These are phyloP conservation scores for Chaetomiaceae sp. DNA, from an alignment of 2,329 filamentous ascomycete genomes.

Conservation along the genomic window DNA sequence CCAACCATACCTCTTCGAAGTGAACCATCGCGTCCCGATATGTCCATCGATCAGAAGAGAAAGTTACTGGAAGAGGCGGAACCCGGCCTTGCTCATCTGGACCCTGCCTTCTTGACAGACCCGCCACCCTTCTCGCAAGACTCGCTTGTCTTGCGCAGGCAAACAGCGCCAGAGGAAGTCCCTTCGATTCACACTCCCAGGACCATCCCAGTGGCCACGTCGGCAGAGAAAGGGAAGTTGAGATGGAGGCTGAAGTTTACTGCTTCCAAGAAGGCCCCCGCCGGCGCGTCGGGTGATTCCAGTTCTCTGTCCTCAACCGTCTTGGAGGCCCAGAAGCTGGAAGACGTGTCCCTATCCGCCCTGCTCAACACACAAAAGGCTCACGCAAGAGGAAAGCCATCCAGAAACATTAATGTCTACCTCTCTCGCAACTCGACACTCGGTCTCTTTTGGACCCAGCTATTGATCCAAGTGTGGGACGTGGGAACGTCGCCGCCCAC, in stretches of 20 bases:
- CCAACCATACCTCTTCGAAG: conserved; percentile 1
- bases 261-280: conserved; percentile 27
- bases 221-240: conserved; percentile 28
- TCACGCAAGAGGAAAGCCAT: conserved; percentile 27
- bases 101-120: conserved; percentile 12
- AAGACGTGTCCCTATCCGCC: conserved; percentile 36
- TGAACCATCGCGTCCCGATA: conserved; percentile 5
- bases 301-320: conserved; percentile 36
- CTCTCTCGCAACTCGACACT: conserved; percentile 38
- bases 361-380: conserved; percentile 30
- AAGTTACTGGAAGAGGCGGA: conserved; percentile 5
- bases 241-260: conserved; percentile 31
- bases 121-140: conserved; percentile 9
- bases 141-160: conserved; percentile 6
- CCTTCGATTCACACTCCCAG: conserved; percentile 7
- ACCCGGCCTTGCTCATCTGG: not conserved
- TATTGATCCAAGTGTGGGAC: conserved; percentile 38
- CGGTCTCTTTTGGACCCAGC: conserved; percentile 38
- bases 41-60: not conserved
- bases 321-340: conserved; percentile 33
- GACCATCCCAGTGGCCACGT: conserved; percentile 4
- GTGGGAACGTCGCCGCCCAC: conserved; percentile 35
- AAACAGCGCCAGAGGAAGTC: not conserved
- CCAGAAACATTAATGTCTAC: conserved; percentile 34
- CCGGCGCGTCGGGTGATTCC: conserved; percentile 31